These are phyloP conservation scores for Groenewaldozyma salmanticensis DNA, from an alignment of 805 yeast species.

Conservation along the genomic window DNA sequence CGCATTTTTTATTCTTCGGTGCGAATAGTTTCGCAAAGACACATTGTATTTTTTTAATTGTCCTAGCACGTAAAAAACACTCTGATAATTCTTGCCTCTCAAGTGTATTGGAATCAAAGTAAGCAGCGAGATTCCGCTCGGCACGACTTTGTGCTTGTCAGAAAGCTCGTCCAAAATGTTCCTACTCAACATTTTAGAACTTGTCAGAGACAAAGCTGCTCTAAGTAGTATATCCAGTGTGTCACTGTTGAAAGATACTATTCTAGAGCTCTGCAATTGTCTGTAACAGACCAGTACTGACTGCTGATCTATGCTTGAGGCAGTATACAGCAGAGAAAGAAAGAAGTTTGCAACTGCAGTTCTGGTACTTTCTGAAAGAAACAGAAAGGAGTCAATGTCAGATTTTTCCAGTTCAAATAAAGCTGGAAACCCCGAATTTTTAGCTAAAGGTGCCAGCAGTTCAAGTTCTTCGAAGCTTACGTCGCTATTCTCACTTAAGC, in stretches of 20 bases:
- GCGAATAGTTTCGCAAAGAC: slow-evolving; percentile 7
- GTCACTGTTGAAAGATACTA: slow-evolving; percentile 8
- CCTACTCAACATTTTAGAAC: slow-evolving; percentile 21
- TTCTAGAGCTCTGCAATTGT: too few species aligned
- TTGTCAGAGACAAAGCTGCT: slow-evolving; percentile 21
- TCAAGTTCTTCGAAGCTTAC: too few species aligned
- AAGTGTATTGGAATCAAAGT: slow-evolving; percentile 19
- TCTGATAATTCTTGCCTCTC: slow-evolving; percentile 14
- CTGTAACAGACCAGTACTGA: too few species aligned
- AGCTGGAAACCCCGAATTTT: too few species aligned
- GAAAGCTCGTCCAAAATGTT: slow-evolving; percentile 19
- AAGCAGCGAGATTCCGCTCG: slow-evolving; percentile 19
- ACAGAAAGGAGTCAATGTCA: too few species aligned
- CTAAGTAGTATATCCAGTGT: slow-evolving; percentile 13
- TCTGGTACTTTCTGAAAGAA: too few species aligned
- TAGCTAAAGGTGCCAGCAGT: too few species aligned
- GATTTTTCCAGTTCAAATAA: too few species aligned
- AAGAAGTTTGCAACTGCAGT: too few species aligned
- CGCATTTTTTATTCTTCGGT: slow-evolving; percentile 2
- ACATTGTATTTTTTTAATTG: slow-evolving; percentile 20
- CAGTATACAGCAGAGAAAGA: too few species aligned
- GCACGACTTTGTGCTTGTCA: slow-evolving; percentile 4
- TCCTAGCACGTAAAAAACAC: slow-evolving; percentile 16
- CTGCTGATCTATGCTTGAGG: too few species aligned
- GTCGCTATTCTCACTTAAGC: too few species aligned